Conservation (phyloP, 2,329 filamentous ascomycete genomes). For the Juglanconis oblonga region DNA sequence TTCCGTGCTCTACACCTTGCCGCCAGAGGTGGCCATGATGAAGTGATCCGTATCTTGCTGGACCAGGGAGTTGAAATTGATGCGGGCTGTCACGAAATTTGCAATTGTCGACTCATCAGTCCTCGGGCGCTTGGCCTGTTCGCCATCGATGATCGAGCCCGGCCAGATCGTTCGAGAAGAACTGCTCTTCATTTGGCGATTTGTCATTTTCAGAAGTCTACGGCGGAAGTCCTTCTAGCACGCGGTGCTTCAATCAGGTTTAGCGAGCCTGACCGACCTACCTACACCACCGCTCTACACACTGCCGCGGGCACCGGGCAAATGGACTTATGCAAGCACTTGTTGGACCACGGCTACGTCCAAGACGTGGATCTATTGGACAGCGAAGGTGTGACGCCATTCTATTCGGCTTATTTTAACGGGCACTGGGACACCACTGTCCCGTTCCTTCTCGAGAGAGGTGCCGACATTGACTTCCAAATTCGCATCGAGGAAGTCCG, state of each 20-base stretch:
- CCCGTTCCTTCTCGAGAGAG: slow-evolving; percentile 23
- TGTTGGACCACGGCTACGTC: slow-evolving; percentile 21
- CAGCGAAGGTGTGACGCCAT: slow-evolving; percentile 22
- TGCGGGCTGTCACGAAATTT: slow-evolving; percentile 18
- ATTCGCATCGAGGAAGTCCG: neutral
- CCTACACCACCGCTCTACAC: slow-evolving; percentile 24
- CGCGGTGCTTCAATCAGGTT: slow-evolving; percentile 22
- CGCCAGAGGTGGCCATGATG: slow-evolving; percentile 23
- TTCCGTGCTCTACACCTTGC: slow-evolving; percentile 26
- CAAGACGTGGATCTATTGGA: slow-evolving; percentile 22
- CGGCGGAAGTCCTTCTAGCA: slow-evolving; percentile 25
- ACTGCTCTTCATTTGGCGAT: slow-evolving; percentile 27
- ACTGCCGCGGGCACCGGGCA: slow-evolving; percentile 26
- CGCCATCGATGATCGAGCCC: slow-evolving; percentile 17
- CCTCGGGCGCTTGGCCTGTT: slow-evolving; percentile 20
- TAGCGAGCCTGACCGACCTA: slow-evolving; percentile 15
- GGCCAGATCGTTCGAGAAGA: slow-evolving; percentile 12
- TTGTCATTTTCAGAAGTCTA: slow-evolving; percentile 22
- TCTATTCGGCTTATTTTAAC: slow-evolving; percentile 27
- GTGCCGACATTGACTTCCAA: slow-evolving; percentile 24
- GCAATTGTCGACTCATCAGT: slow-evolving; percentile 21
- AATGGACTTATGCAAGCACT: slow-evolving; percentile 18
- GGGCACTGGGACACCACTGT: slow-evolving; percentile 24
- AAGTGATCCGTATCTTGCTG: slow-evolving; percentile 21
- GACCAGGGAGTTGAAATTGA: slow-evolving; percentile 23